Percentiles rank a stretch among this genome's conserved stretches.
phyloP scores from a whole-genome alignment of 345 rosid species.

The Ricinus communis region DNA sequence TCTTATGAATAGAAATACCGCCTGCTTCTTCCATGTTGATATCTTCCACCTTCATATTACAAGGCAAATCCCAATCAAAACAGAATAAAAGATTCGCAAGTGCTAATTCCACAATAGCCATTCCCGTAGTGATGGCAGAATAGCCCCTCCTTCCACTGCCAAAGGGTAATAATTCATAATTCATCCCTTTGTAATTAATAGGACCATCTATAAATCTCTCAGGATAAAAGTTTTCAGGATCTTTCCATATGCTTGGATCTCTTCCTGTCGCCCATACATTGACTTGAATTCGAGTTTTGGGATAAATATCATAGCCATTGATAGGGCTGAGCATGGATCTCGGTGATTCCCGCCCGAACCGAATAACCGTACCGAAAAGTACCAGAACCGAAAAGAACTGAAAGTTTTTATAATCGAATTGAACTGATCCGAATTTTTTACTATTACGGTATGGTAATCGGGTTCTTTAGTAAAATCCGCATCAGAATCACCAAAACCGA shows the following conservation, averaged over 20 bases:
- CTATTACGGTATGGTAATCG: too few relatives aligned
- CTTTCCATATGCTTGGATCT: neutral
- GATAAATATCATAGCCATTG: too few relatives aligned
- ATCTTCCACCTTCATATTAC: neutral
- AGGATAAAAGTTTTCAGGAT: neutral
- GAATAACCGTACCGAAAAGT: too few relatives aligned
- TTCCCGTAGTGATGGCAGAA: neutral
- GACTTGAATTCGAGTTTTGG: neutral
- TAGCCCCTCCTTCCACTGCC: neutral
- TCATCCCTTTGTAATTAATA: neutral
- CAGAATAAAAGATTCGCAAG: neutral
- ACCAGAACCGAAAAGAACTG: too few relatives aligned
- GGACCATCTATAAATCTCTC: neutral
- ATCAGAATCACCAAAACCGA: too few relatives aligned
- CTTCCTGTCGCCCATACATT: neutral
- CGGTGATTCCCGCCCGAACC: too few relatives aligned
- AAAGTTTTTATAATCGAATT: too few relatives aligned
- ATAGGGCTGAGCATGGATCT: too few relatives aligned
- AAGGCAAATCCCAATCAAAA: neutral
- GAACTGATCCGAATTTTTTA: too few relatives aligned
- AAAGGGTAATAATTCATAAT: neutral
- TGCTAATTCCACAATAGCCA: neutral
- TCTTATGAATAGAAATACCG: neutral
- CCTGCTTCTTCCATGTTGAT: neutral
- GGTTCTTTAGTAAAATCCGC: too few relatives aligned